phyloP scores from a whole-genome alignment of 176 grass and related monocot genomes.

The Puccinellia tenuiflora region DNA sequence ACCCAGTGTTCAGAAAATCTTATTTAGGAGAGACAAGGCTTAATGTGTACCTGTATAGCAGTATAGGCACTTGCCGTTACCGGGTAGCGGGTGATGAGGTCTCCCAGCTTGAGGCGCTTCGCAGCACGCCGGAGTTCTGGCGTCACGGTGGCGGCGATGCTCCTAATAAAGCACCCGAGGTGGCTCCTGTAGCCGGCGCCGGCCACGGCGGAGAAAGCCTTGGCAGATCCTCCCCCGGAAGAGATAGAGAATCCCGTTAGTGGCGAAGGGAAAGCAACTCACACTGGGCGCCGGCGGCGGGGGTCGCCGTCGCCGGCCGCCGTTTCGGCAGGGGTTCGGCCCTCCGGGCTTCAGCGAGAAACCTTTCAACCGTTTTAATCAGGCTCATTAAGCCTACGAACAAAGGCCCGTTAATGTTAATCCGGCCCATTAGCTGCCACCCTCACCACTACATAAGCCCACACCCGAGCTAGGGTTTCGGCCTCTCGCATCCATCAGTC shows the following conservation, averaged over 20 bases:
- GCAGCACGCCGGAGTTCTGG: neutral
- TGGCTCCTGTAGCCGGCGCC: neutral
- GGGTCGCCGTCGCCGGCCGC: neutral
- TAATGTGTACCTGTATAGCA: neutral
- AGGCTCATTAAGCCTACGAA: too few species aligned
- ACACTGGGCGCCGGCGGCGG: neutral
- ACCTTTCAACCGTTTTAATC: neutral
- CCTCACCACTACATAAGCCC: constrained; percentile 20
- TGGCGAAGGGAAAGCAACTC: neutral
- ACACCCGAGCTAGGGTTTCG: constrained; percentile 27
- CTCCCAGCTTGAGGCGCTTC: neutral
- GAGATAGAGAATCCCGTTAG: neutral
- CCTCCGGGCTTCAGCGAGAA: neutral
- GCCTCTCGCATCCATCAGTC: neutral
- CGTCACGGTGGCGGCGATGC: neutral
- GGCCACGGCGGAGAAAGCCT: neutral
- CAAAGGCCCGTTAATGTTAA: neutral
- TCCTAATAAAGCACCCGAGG: too few species aligned
- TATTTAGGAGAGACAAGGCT: neutral
- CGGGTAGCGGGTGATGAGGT: too few species aligned
- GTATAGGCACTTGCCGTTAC: neutral
- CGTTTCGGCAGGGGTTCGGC: neutral
- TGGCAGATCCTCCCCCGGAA: neutral
- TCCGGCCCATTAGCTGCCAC: neutral
- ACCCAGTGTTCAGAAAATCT: neutral